Evolutionary conservation across 2,329 filamentous ascomycete species (phyloP).

Genomic region (Penicillium sp.): DNA sequence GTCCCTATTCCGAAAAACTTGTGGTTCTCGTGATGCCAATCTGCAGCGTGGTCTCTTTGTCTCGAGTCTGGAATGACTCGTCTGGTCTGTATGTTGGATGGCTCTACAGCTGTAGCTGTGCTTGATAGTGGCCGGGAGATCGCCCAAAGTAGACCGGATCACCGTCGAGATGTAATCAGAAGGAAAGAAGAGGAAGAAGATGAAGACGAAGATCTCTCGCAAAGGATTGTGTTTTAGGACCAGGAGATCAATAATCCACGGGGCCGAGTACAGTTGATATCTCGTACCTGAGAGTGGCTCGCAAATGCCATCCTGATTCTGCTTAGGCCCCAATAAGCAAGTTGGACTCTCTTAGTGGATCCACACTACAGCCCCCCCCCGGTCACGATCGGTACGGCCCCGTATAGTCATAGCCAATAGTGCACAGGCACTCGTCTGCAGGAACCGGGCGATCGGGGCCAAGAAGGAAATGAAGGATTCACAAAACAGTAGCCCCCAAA

Average conservation of each 20-base stretch:
- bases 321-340: slow-evolving; percentile 10
- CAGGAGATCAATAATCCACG: not conserved
- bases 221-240: not conserved
- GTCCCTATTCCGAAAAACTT: not conserved
- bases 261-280: not conserved
- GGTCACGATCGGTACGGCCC: not conserved
- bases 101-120: not conserved
- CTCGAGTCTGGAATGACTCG: not conserved
- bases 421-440: not conserved
- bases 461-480: not conserved
- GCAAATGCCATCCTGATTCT: not conserved
- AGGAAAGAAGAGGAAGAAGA: not conserved
- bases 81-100: not conserved
- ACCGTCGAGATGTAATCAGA: not conserved
- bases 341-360: not conserved
- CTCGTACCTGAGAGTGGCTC: not conserved
- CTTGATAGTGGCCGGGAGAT: not conserved
- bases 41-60: not conserved
- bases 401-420: not conserved
- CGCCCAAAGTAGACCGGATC: not conserved
- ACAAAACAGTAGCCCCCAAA: not conserved
- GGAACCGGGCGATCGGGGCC: not conserved
- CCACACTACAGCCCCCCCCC: not conserved
- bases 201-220: not conserved
- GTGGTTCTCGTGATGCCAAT: not conserved